Evolutionary conservation across 176 grass and related monocot genomes (phyloP).

Genomic region (Eleusine indica): DNA sequence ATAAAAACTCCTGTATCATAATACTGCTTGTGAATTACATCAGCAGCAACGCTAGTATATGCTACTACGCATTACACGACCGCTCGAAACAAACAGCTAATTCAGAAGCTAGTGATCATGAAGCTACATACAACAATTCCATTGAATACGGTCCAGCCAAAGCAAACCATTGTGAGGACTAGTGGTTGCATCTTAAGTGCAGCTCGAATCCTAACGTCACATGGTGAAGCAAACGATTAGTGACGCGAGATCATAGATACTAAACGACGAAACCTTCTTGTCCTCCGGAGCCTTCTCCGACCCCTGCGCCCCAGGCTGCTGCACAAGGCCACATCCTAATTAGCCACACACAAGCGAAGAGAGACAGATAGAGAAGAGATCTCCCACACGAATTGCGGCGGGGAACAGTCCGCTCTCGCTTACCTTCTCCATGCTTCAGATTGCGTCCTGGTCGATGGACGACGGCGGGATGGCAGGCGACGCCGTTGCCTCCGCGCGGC

Average conservation of each 20-base stretch:
- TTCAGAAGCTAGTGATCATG: background rate
- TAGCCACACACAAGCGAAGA: background rate
- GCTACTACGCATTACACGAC: background rate
- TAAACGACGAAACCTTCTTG: conserved; percentile 14
- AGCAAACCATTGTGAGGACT: background rate
- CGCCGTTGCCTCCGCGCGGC: too few species aligned
- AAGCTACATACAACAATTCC: background rate
- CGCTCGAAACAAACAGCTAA: background rate
- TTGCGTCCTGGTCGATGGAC: too few species aligned
- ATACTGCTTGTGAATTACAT: too few species aligned
- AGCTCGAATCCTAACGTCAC: background rate
- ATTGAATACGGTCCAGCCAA: background rate
- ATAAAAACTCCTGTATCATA: background rate
- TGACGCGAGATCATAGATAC: too few species aligned
- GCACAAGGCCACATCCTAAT: conserved; percentile 13
- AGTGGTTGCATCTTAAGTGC: background rate
- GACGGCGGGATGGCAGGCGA: too few species aligned
- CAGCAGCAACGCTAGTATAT: background rate
- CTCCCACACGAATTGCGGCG: background rate
- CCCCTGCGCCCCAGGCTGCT: conserved; percentile 12
- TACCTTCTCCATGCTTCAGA: conserved; percentile 30
- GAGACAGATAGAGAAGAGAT: background rate
- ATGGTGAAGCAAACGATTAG: background rate
- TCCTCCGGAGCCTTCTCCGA: conserved; percentile 14
- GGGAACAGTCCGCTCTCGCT: background rate